Percentiles rank a stretch among this genome's conserved stretches.
Evolutionary conservation across 2,329 filamentous ascomycete genomes (phyloP).

Genomic region (Neofusicoccum kwambonambiense): DNA sequence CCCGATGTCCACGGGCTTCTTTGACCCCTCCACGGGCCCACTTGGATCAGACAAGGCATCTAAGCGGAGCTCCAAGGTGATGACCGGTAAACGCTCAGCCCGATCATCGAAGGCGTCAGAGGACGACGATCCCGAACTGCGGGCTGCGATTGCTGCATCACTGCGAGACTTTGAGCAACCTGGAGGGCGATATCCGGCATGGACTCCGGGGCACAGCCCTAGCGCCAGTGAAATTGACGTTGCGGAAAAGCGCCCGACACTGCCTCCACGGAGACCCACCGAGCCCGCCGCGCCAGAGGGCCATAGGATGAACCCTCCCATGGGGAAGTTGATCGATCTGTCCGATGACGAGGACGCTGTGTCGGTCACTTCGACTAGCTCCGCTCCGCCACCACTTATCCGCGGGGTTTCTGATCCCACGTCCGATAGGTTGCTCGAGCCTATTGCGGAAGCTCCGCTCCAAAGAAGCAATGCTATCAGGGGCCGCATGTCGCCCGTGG

Average conservation of each 20-base stretch:
- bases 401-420: slow-evolving; percentile 30
- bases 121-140: slow-evolving; percentile 49
- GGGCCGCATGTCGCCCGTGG: slow-evolving; percentile 5
- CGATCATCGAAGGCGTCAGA: slow-evolving; percentile 27
- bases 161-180: slow-evolving; percentile 45
- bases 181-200: slow-evolving; percentile 26
- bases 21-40: slow-evolving; percentile 61
- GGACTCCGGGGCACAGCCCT: slow-evolving; percentile 31
- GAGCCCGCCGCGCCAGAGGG: slow-evolving; percentile 27
- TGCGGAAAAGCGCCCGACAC: slow-evolving; percentile 31
- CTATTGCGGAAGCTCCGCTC: slow-evolving; percentile 21
- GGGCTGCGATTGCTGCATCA: slow-evolving; percentile 49
- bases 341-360: slow-evolving; percentile 39
- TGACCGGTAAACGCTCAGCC: slow-evolving; percentile 16
- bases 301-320: slow-evolving; percentile 22
- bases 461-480: slow-evolving; percentile 20
- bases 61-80: slow-evolving; percentile 20
- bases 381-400: slow-evolving; percentile 22
- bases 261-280: slow-evolving; percentile 36
- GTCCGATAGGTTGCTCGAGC: slow-evolving; percentile 21
- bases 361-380: slow-evolving; percentile 18
- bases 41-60: slow-evolving; percentile 30
- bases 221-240: slow-evolving; percentile 37
- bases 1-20: slow-evolving; percentile 69
- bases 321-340: slow-evolving; percentile 48